Evolutionary conservation across 495 filamentous ascomycete species (phyloP).

Genomic region (Trichoderma orchidacearum): DNA sequence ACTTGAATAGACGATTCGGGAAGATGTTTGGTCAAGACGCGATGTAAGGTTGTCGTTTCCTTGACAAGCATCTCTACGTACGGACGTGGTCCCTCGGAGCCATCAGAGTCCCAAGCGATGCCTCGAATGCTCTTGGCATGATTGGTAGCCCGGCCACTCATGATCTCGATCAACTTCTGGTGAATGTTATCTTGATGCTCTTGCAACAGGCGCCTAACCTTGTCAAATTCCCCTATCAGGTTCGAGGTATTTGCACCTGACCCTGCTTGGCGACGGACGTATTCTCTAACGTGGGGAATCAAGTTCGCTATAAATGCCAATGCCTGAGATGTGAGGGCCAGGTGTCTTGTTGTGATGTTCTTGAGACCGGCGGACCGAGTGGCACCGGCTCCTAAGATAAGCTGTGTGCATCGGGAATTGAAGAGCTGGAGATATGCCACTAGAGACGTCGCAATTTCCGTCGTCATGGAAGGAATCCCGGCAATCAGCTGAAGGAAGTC

Average conservation of each 20-base stretch:
- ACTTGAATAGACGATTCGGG: slow-evolving; percentile 61
- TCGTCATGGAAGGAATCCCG: slow-evolving; percentile 74
- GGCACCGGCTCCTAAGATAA: slow-evolving; percentile 90
- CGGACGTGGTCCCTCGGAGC: slow-evolving; percentile 30
- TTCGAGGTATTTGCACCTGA: slow-evolving; percentile 27
- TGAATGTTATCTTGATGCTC: slow-evolving; percentile 91
- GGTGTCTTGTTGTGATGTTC: slow-evolving; percentile 92
- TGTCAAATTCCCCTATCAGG: slow-evolving; percentile 83
- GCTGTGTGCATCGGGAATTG: slow-evolving; percentile 84
- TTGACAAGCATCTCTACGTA: slow-evolving; percentile 90
- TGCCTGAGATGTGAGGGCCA: slow-evolving; percentile 84
- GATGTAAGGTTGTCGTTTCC: slow-evolving; percentile 78
- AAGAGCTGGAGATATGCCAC: slow-evolving; percentile 66
- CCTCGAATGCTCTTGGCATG: slow-evolving; percentile 66
- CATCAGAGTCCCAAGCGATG: slow-evolving; percentile 55
- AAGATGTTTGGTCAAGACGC: slow-evolving; percentile 75
- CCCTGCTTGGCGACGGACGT: slow-evolving; percentile 64
- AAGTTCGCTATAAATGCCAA: slow-evolving; percentile 76
- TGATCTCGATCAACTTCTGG: slow-evolving; percentile 92
- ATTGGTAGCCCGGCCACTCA: slow-evolving; percentile 60
- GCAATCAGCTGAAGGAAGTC: slow-evolving; percentile 71
- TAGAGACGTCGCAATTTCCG: slow-evolving; percentile 59
- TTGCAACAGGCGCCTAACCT: slow-evolving; percentile 73
- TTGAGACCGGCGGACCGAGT: slow-evolving; percentile 83
- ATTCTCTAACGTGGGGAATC: slow-evolving; percentile 84